These are phyloP conservation scores for Eleusine indica DNA, from an alignment of 176 grass and related monocot genomes.

Conservation along the genomic window DNA sequence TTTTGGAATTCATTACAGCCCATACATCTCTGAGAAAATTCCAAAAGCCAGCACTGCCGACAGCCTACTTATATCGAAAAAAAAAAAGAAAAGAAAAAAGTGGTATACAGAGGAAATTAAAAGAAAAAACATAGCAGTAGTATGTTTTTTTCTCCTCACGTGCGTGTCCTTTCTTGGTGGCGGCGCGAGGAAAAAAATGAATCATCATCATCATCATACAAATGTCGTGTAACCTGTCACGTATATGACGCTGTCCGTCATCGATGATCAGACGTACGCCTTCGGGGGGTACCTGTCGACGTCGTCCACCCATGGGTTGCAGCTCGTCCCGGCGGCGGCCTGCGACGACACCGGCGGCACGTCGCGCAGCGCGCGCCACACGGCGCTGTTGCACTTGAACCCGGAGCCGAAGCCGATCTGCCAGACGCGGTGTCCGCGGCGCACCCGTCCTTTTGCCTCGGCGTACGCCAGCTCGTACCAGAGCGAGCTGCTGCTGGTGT, in stretches of 20 bases:
- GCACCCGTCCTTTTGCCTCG: conserved; percentile 70
- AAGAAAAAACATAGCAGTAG: background rate
- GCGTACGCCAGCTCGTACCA: conserved; percentile 88
- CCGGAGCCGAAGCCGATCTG: conserved; percentile 73
- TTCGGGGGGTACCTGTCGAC: conserved; percentile 67
- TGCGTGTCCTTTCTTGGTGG: background rate
- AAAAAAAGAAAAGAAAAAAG: background rate
- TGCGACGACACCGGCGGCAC: conserved; percentile 38
- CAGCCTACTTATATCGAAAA: conserved; percentile 24
- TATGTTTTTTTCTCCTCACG: background rate
- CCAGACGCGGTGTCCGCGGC: conserved; percentile 65
- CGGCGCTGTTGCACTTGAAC: conserved; percentile 85
- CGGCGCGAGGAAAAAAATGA: conserved; percentile 34
- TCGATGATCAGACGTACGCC: conserved; percentile 41
- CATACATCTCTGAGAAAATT: conserved; percentile 29
- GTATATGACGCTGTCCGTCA: background rate
- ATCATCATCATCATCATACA: conserved; percentile 23
- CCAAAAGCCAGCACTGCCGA: conserved; percentile 34
- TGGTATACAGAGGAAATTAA: background rate
- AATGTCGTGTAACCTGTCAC: conserved; percentile 9
- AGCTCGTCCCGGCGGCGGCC: conserved; percentile 1
- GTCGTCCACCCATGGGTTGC: conserved; percentile 73
- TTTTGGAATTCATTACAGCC: conserved; percentile 52
- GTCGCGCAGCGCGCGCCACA: conserved; percentile 73
- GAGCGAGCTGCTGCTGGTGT: conserved; percentile 85